phyloP scores from a whole-genome alignment of 129 eudicot species.

The Helianthus tuberosus region DNA sequence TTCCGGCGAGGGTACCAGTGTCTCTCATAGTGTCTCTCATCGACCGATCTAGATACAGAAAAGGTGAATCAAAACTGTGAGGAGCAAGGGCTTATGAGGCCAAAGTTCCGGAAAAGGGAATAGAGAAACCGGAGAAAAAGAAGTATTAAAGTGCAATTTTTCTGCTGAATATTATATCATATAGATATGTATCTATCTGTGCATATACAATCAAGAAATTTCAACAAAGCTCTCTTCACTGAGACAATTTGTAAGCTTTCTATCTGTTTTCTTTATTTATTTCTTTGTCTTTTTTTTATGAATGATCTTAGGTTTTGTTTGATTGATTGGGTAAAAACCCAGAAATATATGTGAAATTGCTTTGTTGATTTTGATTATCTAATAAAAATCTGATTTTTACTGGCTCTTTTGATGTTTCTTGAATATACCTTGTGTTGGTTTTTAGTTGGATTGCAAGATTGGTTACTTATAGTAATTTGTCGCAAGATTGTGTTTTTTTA shows the following conservation, averaged over 20 bases:
- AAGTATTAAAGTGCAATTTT: conserved; percentile 23
- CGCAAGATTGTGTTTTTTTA: conserved; percentile 1
- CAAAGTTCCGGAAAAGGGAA: conserved; percentile 26
- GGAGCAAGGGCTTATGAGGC: conserved; percentile 22
- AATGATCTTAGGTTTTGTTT: conserved; percentile 14
- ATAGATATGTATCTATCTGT: neutral
- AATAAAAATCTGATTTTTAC: neutral
- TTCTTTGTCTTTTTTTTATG: neutral
- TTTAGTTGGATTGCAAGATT: conserved; percentile 1
- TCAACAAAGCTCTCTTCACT: conserved; percentile 4
- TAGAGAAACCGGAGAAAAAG: too few species aligned
- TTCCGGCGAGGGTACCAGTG: too few species aligned
- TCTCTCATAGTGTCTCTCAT: too few species aligned
- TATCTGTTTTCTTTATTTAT: conserved; percentile 8
- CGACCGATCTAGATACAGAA: too few species aligned
- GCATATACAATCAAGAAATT: conserved; percentile 11
- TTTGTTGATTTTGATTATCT: conserved; percentile 4
- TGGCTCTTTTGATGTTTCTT: conserved; percentile 13
- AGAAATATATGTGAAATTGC: neutral
- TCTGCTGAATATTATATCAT: conserved; percentile 20
- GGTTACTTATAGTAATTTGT: conserved; percentile 8
- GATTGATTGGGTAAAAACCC: neutral
- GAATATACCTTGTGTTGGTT: neutral
- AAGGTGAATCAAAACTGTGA: conserved; percentile 23
- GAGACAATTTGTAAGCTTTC: conserved; percentile 34